Conservation (phyloP, 352 stramenopile species). For the Thraustochytrium striatum region DNA sequence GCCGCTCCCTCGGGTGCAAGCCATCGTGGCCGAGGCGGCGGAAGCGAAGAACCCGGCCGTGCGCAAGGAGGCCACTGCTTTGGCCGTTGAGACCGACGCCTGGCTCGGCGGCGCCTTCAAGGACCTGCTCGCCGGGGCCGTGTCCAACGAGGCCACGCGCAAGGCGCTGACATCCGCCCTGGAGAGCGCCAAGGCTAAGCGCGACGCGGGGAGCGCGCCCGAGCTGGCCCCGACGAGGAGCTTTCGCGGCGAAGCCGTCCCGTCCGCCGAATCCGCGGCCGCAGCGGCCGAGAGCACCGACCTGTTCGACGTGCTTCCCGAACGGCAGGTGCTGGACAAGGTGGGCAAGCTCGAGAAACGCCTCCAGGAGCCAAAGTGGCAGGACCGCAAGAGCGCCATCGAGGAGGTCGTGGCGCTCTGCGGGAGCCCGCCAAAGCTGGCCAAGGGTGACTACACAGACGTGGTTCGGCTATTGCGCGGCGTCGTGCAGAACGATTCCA, state of each 20-base stretch:
- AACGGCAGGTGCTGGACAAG: conserved; percentile 24
- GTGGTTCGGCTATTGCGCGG: background rate
- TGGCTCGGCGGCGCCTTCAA: conserved; percentile 39
- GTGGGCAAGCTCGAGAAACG: conserved; percentile 9
- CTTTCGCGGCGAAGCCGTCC: conserved; percentile 10
- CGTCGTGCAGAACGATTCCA: conserved; percentile 30
- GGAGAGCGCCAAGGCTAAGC: conserved; percentile 3
- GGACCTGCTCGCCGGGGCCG: conserved; percentile 7
- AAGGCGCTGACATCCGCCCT: conserved; percentile 1
- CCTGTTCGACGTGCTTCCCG: conserved; percentile 27
- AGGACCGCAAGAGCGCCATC: conserved; percentile 16
- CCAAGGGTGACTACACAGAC: conserved; percentile 19
- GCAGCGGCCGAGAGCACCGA: background rate
- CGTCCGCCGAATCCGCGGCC: background rate
- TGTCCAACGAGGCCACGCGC: conserved; percentile 18
- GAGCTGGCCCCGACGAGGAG: background rate
- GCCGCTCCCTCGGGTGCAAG: conserved; percentile 17
- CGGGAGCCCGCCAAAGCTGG: background rate
- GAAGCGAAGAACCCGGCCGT: conserved; percentile 42
- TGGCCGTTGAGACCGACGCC: conserved; percentile 27
- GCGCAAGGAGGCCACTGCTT: background rate
- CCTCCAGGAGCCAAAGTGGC: conserved; percentile 37
- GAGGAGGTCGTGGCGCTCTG: conserved; percentile 9
- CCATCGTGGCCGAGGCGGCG: background rate
- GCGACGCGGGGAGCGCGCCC: background rate